Evolutionary conservation across 2,329 filamentous ascomycete genomes (phyloP), one percentile per base, ranked within the genome.

Genomic region (Kalaharituber pfeilii): DNA sequence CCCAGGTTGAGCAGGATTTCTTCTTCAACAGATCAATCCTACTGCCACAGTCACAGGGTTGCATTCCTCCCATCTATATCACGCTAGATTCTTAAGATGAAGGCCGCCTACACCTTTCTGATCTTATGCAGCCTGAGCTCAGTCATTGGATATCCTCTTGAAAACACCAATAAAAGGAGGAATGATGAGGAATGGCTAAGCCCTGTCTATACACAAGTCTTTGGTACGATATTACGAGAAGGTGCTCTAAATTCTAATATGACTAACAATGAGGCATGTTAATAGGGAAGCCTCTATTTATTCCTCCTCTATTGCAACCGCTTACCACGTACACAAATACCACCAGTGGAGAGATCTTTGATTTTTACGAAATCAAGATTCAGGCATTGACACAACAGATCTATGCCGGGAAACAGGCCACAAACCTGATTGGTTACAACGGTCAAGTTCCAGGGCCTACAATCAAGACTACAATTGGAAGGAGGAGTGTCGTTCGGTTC

Each of bases 241-340:
- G n/a, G n/a, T n/a, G n/a, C n/a, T 13, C 15, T 25, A 27, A 25
- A 11, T 20, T 22, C 13, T n/a, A 18, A 25, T 13, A 20, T 22
- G 47, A 22, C 24, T 56, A 44, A 57, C 6, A 49, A 18, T 6
- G 11, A 8, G 11, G n/a, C 24, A 39, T 7, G 9, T n/a, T 26
- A 52, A 22, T 9, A 58, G 56, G 44, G 20, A 52, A 58, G 5
- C 56, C 56, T 28, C 42, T 56, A n/a, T 39, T 47, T 26, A 53
- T 53, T 20, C 56, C 56, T 20, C 45, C 15, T 20, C 11, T 49
- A n/a, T 20, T 56, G 1, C 8, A 25, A 9, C 54, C 56, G 28
- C 22, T 53, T 24, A 52, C 51, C 27, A 27, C 20, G 8, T 50
- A 27, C 15, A 30, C 27, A 11, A 30, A 50, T 25, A 15, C 47